These are phyloP conservation scores for Crithidia brevicula DNA, from an alignment of 208 protist genomes.

Conservation along the genomic window DNA sequence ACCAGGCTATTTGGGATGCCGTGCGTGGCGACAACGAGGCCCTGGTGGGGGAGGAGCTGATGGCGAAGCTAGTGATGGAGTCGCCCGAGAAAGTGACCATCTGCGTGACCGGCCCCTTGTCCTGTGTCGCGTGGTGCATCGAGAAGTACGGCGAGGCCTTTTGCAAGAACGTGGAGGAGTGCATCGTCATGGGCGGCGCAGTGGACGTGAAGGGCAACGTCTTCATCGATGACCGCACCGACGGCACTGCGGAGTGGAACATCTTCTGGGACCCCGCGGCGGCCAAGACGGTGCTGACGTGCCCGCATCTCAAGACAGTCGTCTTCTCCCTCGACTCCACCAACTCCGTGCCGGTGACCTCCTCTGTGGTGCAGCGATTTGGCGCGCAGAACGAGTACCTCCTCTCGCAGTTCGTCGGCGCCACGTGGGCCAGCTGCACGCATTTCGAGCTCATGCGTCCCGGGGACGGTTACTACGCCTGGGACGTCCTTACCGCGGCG, in stretches of 20 bases:
- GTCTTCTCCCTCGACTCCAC: conserved; percentile 89
- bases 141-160: conserved; percentile 78
- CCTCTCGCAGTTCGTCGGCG: conserved; percentile 86
- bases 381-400: conserved; percentile 80
- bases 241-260: conserved; percentile 90
- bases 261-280: conserved; percentile 89
- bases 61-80: conserved; percentile 81
- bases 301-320: conserved; percentile 49
- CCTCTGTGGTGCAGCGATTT: conserved; percentile 68
- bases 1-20: conserved; percentile 54
- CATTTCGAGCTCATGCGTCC: conserved; percentile 67
- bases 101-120: conserved; percentile 88
- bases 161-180: conserved; percentile 79
- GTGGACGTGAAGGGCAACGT: conserved; percentile 88
- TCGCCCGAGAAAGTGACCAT: conserved; percentile 78
- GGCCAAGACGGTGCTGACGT: conserved; percentile 72
- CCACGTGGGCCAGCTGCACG: conserved; percentile 81
- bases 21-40: conserved; percentile 47
- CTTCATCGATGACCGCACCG: conserved; percentile 63
- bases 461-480: conserved; percentile 85
- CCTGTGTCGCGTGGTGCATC: conserved; percentile 86
- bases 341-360: conserved; percentile 83
- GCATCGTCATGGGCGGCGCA: conserved; percentile 90
- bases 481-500: conserved; percentile 89
- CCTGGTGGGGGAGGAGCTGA: conserved; percentile 74